Evolutionary conservation across 2,329 filamentous ascomycete genomes (phyloP), one percentile per base, ranked within the genome.

Genomic region (Cercospora sp.): DNA sequence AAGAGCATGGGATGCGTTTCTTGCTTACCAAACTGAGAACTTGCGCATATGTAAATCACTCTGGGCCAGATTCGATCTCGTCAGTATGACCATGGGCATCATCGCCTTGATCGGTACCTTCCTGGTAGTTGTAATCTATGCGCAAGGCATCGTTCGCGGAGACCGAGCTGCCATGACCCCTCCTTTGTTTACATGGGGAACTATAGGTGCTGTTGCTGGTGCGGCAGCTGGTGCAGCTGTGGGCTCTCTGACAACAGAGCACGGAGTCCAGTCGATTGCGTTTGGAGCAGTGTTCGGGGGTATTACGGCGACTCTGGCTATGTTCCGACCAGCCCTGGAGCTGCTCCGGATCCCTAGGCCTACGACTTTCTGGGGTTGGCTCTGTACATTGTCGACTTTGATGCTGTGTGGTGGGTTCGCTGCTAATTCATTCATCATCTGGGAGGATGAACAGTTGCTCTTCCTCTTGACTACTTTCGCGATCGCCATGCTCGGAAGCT

Each of bases 371-470:
- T 99, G 94, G 94, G 91, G 93, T n/a, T 94, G 92, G 89, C 83
- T 96, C 67, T 90, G 92, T 5, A 83, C 92, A 28, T 78, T 94
- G 13, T 93, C 96, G 73, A 93, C 93, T 0, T 79, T 93, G n/a
- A 89, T 91, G 69, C 92, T 97, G 76, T 96, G 93, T n/a, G 83
- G 92, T 62, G 94, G 95, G 7, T 99, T 98, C 78, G 94, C 94
- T 0, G 95, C 95, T 3, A 99, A 99, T 80, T 99, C 95, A 0
- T 99, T 94, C 80, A 98, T 94, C 0, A 97, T 99, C 72, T 99
- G 95, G 94, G 95, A 99, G 81, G 95, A 99, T 76, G 91, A 93
- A 13, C 97, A 97, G 65, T 85, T 97, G 4, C 84, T 97, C 3
- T 97, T 96, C 82, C 94, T 98, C 81, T 87, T 97, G 67, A 88